Evolutionary conservation across 805 yeast genomes (phyloP).

Genomic region (Wickerhamomyces queroliae): DNA sequence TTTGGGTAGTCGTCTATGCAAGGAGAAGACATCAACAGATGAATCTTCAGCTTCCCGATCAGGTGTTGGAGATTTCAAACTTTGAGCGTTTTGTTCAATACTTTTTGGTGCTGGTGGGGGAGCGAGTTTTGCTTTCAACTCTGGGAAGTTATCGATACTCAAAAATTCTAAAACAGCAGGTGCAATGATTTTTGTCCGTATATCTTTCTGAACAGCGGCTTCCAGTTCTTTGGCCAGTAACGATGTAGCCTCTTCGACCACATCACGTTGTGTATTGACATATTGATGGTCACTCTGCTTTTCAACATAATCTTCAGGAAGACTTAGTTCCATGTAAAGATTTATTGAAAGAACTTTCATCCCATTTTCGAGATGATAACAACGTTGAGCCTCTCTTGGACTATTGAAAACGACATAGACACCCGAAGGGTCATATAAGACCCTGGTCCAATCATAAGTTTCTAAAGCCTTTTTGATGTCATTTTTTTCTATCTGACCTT

Average conservation of each 20-base stretch:
- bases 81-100: no score
- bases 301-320: conserved; percentile 11
- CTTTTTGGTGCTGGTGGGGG: conserved; percentile 5
- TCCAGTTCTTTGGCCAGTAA: conserved; percentile 60
- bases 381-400: conserved; percentile 49
- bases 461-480: conserved; percentile 56
- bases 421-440: conserved; percentile 58
- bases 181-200: conserved; percentile 66
- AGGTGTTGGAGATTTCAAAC: no score
- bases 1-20: conserved; percentile 7
- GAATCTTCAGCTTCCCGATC: conserved; percentile 11
- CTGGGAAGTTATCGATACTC: conserved; percentile 54
- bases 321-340: conserved; percentile 48
- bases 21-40: conserved; percentile 17
- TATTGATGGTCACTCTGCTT: conserved; percentile 11
- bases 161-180: conserved; percentile 60
- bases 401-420: conserved; percentile 67
- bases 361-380: conserved; percentile 60
- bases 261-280: conserved; percentile 22
- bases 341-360: conserved; percentile 38
- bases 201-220: conserved; percentile 58
- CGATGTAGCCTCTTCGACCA: conserved; percentile 53
- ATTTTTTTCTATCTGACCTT: conserved; percentile 33
- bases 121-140: conserved; percentile 30
- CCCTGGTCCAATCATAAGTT: conserved; percentile 60